Percentiles rank a stretch among this genome's conserved stretches.
Conservation (phyloP, 2,329 filamentous ascomycete species). For the Pyrenophora teres region DNA sequence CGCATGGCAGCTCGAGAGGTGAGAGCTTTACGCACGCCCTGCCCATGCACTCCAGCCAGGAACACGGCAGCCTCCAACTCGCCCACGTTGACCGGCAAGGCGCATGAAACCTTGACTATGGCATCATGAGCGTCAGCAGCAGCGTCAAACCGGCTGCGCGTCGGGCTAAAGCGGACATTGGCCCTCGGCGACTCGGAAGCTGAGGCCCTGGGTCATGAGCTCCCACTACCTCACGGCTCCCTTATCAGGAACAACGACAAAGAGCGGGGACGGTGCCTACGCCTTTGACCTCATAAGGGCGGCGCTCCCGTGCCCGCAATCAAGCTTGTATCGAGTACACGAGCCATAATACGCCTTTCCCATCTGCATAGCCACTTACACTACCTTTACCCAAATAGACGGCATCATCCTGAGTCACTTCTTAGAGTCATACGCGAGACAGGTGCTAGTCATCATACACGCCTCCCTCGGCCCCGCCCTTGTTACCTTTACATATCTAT, state of each 20-base stretch:
- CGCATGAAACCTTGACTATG: slow-evolving; percentile 42
- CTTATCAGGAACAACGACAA: slow-evolving; percentile 35
- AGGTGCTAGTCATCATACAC: slow-evolving; percentile 38
- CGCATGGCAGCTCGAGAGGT: slow-evolving; percentile 11
- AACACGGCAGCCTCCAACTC: slow-evolving; percentile 35
- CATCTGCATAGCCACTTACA: slow-evolving; percentile 37
- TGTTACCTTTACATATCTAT: slow-evolving; percentile 30
- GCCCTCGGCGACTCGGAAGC: slow-evolving; percentile 40
- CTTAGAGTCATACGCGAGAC: slow-evolving; percentile 43
- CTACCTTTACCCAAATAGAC: slow-evolving; percentile 21
- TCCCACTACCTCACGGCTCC: slow-evolving; percentile 28
- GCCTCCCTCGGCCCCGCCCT: slow-evolving; percentile 28
- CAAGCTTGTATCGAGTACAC: slow-evolving; percentile 29
- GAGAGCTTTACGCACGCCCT: slow-evolving; percentile 13
- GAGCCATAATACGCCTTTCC: slow-evolving; percentile 19
- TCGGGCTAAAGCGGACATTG: slow-evolving; percentile 27
- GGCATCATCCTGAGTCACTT: slow-evolving; percentile 39
- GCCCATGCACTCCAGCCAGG: slow-evolving; percentile 13
- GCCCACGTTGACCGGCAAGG: slow-evolving; percentile 42
- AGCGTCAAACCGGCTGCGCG: slow-evolving; percentile 33
- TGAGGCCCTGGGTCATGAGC: slow-evolving; percentile 24
- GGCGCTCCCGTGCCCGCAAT: slow-evolving; percentile 15
- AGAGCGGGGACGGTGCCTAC: slow-evolving; percentile 29
- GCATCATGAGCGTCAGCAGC: slow-evolving; percentile 31
- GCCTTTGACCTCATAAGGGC: slow-evolving; percentile 37